phyloP scores from a whole-genome alignment of 495 filamentous ascomycete genomes.

The Hypoxylon intermedium region DNA sequence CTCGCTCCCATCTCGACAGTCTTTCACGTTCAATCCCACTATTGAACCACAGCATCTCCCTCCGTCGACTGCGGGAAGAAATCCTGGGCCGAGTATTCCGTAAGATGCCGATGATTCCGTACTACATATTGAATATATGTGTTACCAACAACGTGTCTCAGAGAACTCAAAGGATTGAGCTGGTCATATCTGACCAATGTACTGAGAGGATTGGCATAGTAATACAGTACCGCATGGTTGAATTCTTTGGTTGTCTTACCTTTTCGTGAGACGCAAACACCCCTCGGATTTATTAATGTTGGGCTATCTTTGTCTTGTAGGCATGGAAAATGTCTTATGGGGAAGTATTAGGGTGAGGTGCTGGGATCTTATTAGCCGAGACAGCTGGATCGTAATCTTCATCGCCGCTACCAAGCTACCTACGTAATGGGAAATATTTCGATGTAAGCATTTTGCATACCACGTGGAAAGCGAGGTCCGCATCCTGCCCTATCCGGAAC shows the following conservation, averaged over 20 bases:
- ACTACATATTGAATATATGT: background rate
- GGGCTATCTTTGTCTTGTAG: background rate
- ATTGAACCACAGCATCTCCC: no score
- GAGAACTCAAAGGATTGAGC: conserved; percentile 2
- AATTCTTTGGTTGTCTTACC: conserved; percentile 1
- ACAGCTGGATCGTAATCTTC: background rate
- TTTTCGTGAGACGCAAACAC: conserved; percentile 17
- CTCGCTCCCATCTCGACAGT: no score
- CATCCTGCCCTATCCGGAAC: conserved; percentile 1
- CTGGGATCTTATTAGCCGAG: background rate
- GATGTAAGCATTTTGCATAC: background rate
- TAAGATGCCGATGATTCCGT: background rate
- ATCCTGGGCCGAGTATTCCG: background rate
- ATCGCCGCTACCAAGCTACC: background rate
- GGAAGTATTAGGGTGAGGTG: background rate
- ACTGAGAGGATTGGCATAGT: background rate
- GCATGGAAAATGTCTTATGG: background rate
- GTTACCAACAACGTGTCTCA: conserved; percentile 5
- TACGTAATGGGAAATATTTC: background rate
- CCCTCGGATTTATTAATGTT: conserved; percentile 11
- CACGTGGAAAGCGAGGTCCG: conserved; percentile 15
- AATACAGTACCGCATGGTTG: conserved; percentile 7
- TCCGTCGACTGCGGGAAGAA: background rate
- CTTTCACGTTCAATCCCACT: no score
- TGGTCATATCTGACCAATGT: background rate